Evolutionary conservation across 2,329 filamentous ascomycete genomes (phyloP).

Genomic region (Fusarium siculi): DNA sequence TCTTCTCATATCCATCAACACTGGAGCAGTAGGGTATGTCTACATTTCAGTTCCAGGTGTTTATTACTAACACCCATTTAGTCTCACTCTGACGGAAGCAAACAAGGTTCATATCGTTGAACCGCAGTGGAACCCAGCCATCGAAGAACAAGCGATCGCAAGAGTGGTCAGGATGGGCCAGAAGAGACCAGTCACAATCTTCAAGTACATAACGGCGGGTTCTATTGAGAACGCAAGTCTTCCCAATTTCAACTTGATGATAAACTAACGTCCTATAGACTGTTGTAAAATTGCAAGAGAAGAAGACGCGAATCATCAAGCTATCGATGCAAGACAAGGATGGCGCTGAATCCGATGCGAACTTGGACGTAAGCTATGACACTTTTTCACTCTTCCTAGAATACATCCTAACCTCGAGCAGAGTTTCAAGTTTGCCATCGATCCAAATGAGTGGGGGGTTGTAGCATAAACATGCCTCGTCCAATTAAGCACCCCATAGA

Average conservation of each 20-base stretch:
- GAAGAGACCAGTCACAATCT: neutral
- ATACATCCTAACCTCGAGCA: rapidly evolving
- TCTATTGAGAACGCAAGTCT: neutral
- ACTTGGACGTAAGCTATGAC: neutral
- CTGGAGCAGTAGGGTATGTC: neutral
- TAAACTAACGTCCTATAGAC: rapidly evolving
- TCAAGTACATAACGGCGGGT: neutral
- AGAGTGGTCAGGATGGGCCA: neutral
- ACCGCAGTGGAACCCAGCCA: neutral
- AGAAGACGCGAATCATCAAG: slow-evolving; percentile 4
- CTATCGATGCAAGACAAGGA: slow-evolving; percentile 16
- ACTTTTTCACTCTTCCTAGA: rapidly evolving
- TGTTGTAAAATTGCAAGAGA: neutral
- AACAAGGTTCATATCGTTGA: neutral
- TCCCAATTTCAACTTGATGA: rapidly evolving
- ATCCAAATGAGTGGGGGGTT: slow-evolving; percentile 1
- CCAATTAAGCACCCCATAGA: neutral
- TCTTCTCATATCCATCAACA: slow-evolving; percentile 17
- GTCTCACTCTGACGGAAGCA: neutral
- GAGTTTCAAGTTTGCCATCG: slow-evolving; percentile 8
- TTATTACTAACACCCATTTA: rapidly evolving
- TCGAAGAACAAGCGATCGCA: neutral
- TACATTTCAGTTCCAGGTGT: rapidly evolving
- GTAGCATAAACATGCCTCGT: neutral
- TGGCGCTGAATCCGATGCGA: neutral